Evolutionary conservation across 768 basidiomycete species (phyloP), one percentile per base, ranked within the genome.

Genomic region (Boletus subparvulus): DNA sequence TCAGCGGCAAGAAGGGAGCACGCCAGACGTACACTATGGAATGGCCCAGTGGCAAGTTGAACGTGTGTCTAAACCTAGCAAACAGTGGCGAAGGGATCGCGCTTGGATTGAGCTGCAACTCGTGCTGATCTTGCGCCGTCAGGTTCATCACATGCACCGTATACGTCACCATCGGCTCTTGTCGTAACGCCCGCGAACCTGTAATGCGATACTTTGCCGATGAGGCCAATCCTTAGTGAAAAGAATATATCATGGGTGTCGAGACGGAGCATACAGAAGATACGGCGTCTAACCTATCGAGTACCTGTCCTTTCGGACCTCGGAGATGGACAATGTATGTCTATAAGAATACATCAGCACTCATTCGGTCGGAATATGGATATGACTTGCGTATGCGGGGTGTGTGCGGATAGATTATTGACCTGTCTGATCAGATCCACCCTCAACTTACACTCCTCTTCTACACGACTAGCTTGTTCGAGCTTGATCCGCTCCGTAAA

Each of bases 91-190:
- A 21, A 21, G 21, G 21, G 21, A 21, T 21, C 21, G 21, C 21
- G 21, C 21, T 21, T 21, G 21, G 21, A 21, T 21, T 21, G 21
- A 21, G 21, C 21, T 21, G 21, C 21, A 71, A 21, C 24, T 62
- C 58, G 4, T 71, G 69, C 39, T 60, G 56, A 58, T 71, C 71
- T 52, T 73, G 54, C 6, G 58, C 43, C 8, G 67, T 73, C 39
- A 73, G 26, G 39, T 68, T 59, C 67, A 71, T 69, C 11, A 61
- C 1, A 47, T 69, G 64, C 0, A 69, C 56, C 2, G 71, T 71
- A 32, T 64, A 63, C 3, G 59, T 40, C 0, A 26, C 47, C 54
- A 50, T 46, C 16, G 69, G 61, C 8, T 63, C 62, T 48, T 65
- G 55, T 43, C 52, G 53, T 2, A 61, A 56, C 14, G 50, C 26